These are phyloP conservation scores for Metahyphopichia silvanorum DNA, from an alignment of 805 yeast species.

Conservation along the genomic window DNA sequence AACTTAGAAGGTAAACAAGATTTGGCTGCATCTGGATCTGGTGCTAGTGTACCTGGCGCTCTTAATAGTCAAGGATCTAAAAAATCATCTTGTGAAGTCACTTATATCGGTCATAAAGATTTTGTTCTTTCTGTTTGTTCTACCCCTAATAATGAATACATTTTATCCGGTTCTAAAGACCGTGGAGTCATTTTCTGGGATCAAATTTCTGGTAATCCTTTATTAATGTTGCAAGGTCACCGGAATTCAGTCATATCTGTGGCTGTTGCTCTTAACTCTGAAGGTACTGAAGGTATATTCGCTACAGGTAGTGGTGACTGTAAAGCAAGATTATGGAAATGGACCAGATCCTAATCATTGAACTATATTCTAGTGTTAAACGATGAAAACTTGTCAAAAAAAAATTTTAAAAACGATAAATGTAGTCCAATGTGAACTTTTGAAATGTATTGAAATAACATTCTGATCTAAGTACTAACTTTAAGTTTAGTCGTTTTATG, in stretches of 20 bases:
- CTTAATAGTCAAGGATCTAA: constrained; percentile 13
- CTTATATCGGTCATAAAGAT: constrained; percentile 94
- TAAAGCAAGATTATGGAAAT: constrained; percentile 95
- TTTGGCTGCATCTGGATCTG: constrained; percentile 16
- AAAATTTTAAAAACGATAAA: no score
- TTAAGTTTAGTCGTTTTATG: no score
- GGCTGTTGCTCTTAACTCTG: constrained; percentile 80
- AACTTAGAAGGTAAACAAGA: constrained; percentile 62
- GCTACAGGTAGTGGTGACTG: constrained; percentile 98
- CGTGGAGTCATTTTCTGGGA: constrained; percentile 98
- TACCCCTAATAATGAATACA: constrained; percentile 88
- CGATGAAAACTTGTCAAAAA: no score
- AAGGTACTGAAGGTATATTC: constrained; percentile 75
- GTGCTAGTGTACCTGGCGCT: constrained; percentile 13
- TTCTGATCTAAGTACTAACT: no score
- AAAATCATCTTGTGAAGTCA: constrained; percentile 73
- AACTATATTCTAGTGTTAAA: no score
- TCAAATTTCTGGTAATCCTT: constrained; percentile 83
- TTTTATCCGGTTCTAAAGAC: constrained; percentile 92
- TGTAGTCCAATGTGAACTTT: no score
- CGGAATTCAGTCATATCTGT: constrained; percentile 93
- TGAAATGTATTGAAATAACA: no score
- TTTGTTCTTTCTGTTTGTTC: constrained; percentile 92
- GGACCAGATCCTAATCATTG: constrained; percentile 61
- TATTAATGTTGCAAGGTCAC: constrained; percentile 95